A percentile compares a stretch with the other conserved stretches of the same genome.
Conservation (phyloP, 257 asterid species). For the Cinchona pubescens region DNA sequence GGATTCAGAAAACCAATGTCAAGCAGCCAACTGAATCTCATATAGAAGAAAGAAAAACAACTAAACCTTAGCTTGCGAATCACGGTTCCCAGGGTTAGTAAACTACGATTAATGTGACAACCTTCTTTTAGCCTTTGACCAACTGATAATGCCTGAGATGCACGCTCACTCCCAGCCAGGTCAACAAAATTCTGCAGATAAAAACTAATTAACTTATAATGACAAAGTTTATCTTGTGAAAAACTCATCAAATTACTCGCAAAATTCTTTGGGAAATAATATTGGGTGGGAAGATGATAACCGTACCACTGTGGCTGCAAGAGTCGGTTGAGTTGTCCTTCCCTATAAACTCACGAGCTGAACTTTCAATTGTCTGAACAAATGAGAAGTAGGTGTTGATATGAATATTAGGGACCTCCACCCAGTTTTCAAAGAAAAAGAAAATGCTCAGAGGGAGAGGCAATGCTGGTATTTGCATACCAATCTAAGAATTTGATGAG, state of each 20-base stretch:
- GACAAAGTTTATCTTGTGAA: constrained; percentile 1
- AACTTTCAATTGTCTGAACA: constrained; percentile 92
- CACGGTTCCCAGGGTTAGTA: constrained; percentile 83
- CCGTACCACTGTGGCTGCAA: constrained; percentile 95
- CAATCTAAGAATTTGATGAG: constrained; percentile 99
- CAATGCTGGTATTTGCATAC: constrained; percentile 38
- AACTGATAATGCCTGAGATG: constrained; percentile 90
- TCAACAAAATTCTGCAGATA: constrained; percentile 92
- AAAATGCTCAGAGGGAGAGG: constrained; percentile 8
- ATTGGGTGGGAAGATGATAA: constrained; percentile 7
- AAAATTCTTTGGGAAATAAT: background rate
- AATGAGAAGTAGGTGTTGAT: background rate
- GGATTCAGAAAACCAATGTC: background rate
- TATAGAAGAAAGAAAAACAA: constrained; percentile 6
- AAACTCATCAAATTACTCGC: constrained; percentile 3
- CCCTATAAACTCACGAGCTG: constrained; percentile 95
- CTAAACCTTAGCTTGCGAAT: constrained; percentile 90
- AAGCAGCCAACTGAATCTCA: background rate
- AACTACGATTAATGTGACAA: constrained; percentile 98
- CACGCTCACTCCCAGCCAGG: constrained; percentile 99
- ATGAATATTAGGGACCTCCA: background rate
- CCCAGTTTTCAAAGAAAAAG: background rate
- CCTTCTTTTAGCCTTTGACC: constrained; percentile 99
- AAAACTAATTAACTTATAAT: constrained; percentile 18
- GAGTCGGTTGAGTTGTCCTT: constrained; percentile 95